phyloP scores from a whole-genome alignment of 768 basidiomycete species.

The Lepiota venenata region DNA sequence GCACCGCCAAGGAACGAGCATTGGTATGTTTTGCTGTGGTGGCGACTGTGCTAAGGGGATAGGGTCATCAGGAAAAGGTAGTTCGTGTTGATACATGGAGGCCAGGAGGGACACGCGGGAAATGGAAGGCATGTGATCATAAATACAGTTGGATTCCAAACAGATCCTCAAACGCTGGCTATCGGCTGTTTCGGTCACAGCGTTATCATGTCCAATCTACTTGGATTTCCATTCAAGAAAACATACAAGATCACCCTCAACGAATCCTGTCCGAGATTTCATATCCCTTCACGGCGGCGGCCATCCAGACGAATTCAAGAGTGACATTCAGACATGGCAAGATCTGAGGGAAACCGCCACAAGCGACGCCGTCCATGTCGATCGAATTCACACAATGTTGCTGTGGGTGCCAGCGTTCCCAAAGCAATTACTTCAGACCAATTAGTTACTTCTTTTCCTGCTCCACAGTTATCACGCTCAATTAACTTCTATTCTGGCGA shows the following conservation, averaged over 20 bases:
- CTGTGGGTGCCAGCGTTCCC: constrained; percentile 45
- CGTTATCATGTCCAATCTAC: constrained; percentile 68
- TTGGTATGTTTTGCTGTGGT: no score
- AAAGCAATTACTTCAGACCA: not conserved
- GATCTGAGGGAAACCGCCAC: constrained; percentile 55
- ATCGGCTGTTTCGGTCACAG: not conserved
- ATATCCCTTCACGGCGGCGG: constrained; percentile 64
- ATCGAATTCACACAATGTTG: constrained; percentile 48
- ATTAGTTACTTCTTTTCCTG: constrained; percentile 1
- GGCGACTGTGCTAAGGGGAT: no score
- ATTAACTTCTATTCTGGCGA: constrained; percentile 76
- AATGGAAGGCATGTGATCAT: not conserved
- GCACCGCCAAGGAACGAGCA: no score
- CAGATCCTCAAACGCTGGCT: not conserved
- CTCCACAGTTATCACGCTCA: constrained; percentile 84
- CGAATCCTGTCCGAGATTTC: constrained; percentile 55
- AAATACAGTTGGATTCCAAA: not conserved
- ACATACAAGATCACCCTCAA: constrained; percentile 55
- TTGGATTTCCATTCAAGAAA: constrained; percentile 72
- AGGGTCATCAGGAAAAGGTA: no score
- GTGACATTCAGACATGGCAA: constrained; percentile 74
- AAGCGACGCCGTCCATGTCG: constrained; percentile 49
- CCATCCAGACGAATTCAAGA: constrained; percentile 82
- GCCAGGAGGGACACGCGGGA: not conserved
- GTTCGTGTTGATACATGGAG: not conserved